These are phyloP conservation scores for Sugiyamaella americana DNA, from an alignment of 805 yeast genomes.

Conservation along the genomic window DNA sequence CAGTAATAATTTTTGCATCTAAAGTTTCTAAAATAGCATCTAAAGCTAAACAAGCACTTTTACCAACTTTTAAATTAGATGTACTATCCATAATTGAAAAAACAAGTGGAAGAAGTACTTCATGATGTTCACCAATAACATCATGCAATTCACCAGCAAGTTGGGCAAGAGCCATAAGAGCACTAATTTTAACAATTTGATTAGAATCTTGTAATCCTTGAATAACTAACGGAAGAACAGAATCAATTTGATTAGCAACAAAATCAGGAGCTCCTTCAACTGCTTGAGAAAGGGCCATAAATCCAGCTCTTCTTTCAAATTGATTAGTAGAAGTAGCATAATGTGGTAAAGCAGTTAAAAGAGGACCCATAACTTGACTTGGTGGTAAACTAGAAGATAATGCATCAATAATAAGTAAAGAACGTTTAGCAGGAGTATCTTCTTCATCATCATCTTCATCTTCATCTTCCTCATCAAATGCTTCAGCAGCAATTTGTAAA, in stretches of 20 bases:
- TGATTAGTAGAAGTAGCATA: conserved; percentile 51
- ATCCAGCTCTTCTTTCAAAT: conserved; percentile 75
- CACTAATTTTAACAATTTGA: conserved; percentile 74
- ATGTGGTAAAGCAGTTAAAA: conserved; percentile 53
- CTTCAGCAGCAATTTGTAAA: conserved; percentile 70
- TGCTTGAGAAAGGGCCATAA: conserved; percentile 73
- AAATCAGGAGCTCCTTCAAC: conserved; percentile 94
- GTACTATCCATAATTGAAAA: conserved; percentile 85
- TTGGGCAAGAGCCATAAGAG: conserved; percentile 71
- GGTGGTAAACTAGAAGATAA: conserved; percentile 87
- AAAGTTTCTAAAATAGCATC: conserved; percentile 91
- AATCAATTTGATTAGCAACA: conserved; percentile 65
- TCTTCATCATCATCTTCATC: conserved; percentile 94
- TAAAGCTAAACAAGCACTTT: conserved; percentile 83
- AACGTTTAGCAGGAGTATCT: conserved; percentile 68
- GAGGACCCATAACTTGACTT: conserved; percentile 77
- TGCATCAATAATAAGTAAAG: conserved; percentile 70
- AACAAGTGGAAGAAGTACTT: conserved; percentile 73
- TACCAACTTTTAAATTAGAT: conserved; percentile 73
- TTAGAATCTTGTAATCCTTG: conserved; percentile 73
- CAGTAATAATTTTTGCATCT: conserved; percentile 75
- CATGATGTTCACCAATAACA: conserved; percentile 77
- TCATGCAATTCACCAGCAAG: conserved; percentile 82
- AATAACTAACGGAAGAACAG: conserved; percentile 65
- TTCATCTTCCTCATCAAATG: conserved; percentile 66